Evolutionary conservation across 2,329 filamentous ascomycete genomes (phyloP), one percentile per base, ranked within the genome.

Genomic region (Alternaria arbusti): DNA sequence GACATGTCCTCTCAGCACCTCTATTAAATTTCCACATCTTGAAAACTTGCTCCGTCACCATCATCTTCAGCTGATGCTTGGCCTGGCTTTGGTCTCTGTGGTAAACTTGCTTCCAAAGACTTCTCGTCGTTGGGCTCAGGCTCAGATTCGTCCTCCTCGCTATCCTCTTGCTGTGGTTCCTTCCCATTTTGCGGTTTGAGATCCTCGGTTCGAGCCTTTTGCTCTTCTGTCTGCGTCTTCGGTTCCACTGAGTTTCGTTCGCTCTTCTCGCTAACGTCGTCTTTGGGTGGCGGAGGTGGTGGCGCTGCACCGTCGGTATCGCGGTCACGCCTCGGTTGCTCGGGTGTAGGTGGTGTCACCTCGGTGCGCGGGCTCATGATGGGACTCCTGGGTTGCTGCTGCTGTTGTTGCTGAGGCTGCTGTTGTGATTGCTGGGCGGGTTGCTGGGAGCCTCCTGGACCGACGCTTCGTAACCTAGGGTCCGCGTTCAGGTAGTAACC

Each of bases 401-500:
- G 68, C 44, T 74, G 75, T 40, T 63, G 75, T 54, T 67, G 68
- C 46, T 66, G 69, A 22, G 54, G 61, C 51, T 67, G 69, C 22
- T 60, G 63, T 45, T 66, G 65, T 32, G 60, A 55, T 44, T 67
- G 62, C 57, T 76, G 70, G 62, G 78, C 64, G 12, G 57, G 67
- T 57, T 70, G 66, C 45, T 77, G 70, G 36, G 71, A 68, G 5
- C 67, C 61, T 25, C 79, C 78, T 13, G 82, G 80, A 5, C 83
- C 83, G 30, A 86, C 79, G 60, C 87, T 85, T 59, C 89, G 82
- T 70, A 88, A 79, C 73, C 88, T 87, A 17, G 88, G 88, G 76
- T 92, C 90, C 3, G 95, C 96, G 77, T 97, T 94, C 30, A 99
- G 86, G 80, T 99, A 99, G 82, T 97, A 99, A 71, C 94, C 94